Evolutionary conservation across 2,329 filamentous ascomycete species (phyloP), one percentile per base, ranked within the genome.

Genomic region (Pseudogymnoascus sp.): DNA sequence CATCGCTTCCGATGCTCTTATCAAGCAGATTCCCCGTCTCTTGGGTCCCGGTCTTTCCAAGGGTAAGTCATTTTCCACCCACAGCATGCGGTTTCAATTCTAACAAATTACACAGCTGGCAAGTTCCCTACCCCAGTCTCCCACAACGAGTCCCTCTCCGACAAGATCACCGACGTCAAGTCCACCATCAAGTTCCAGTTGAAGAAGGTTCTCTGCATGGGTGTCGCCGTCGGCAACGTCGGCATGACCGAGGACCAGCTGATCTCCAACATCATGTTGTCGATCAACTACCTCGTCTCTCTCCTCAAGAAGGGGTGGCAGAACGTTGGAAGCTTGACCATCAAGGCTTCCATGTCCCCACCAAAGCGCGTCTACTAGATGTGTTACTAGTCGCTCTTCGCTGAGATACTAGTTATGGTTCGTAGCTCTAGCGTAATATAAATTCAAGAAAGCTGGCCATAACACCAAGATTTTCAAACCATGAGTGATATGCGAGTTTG

Each of bases 101-200:
- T 76, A 70, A 76, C 74, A 64, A 8, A 13, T 70, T 71, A 4
- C 67, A 72, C 79, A 93, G 93, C 95, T 77, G 95, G 95, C 85
- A 99, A 99, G 87, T 99, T 99, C 90, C 95, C 95, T 69, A 96
- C 93, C 70, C 95, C 95, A 72, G 90, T 99, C 82, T 97, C 93
- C 70, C 95, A 99, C 89, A 79, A 84, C 79, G 95, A 99, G 77
- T 93, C 97, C 79, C 88, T 99, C 72, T 84, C 82, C 79, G 86
- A 82, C 85, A 97, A 96, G 89, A 91, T 97, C 85, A 96, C 84
- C 83, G 95, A 99, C 80, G 93, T 99, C 87, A 97, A 97, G 90
- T 96, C 91, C 75, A 99, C 95, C 81, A 97, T 99, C 89, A 99
- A 99, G 89, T 99, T 99, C 90, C 93, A 99, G 87, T 86, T 99